Evolutionary conservation across 306 rosid species (phyloP), one percentile per base, ranked within the genome.

Genomic region (Mucuna pruriens): DNA sequence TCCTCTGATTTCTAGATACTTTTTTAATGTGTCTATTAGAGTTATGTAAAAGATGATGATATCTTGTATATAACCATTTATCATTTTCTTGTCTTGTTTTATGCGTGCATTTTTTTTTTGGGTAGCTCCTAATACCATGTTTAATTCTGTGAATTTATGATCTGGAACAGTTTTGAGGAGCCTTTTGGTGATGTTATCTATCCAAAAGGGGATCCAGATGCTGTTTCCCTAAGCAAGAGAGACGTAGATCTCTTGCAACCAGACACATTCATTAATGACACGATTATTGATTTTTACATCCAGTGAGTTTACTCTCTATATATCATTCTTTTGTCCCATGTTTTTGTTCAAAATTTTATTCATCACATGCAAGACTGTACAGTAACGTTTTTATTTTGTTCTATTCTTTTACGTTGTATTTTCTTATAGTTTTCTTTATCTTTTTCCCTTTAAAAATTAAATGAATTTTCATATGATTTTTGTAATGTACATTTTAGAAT

Each of bases 231-330:
- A 13, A 84, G 92, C 87, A 92, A 88, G 87, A 90, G 98, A 90
- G 98, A 95, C 64, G 97, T 91, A 88, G 98, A 92, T 90, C 88
- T 95, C 80, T 81, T 95, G 85, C 95, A 84, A 83, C 98, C 98
- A n/a, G 98, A 95, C 68, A 95, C 95, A 71, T 95, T 91, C 83
- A 74, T 92, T 77, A 95, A 95, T 80, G 98, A 92, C 87, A 95
- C 98, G 19, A 89, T 95, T 71, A 90, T 95, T 12, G 98, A 95
- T 83, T 95, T 95, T 77, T 95, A 95, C 81, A 95, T 92, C 87
- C 88, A 91, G 98, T 95, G 89, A 88, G 98, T 86, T 46, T 22
- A 13, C 55, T 17, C n/a, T 66, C 26, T 61, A 39, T 29, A 31
- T 55, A 5, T 66, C 11, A 29, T 64, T 64, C 25, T 42, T 12